Percentiles rank a stretch among this genome's conserved stretches.
These are phyloP conservation scores for Furcasterigmium sp. DNA, from an alignment of 2,329 filamentous ascomycete species.

Conservation along the genomic window DNA sequence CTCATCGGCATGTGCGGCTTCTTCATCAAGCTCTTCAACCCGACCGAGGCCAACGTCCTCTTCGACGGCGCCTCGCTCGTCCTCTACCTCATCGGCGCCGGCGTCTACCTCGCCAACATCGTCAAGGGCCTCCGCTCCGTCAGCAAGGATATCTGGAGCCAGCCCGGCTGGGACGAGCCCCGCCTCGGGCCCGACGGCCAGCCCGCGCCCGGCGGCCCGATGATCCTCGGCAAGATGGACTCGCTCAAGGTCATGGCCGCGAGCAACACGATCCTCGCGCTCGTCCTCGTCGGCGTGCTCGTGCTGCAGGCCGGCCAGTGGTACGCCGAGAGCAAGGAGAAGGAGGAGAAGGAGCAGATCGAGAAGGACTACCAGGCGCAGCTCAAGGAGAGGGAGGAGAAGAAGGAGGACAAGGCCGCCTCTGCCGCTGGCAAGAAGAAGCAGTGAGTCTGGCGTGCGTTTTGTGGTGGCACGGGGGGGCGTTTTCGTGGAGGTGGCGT, in stretches of 20 bases:
- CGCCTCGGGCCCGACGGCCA: constrained; percentile 8
- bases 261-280: constrained; percentile 91
- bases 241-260: constrained; percentile 85
- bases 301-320: constrained; percentile 95
- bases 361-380: constrained; percentile 37
- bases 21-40: constrained; percentile 90
- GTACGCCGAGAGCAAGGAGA: constrained; percentile 95
- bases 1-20: constrained; percentile 83
- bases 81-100: constrained; percentile 79
- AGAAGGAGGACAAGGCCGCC: no score
- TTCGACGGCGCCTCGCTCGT: constrained; percentile 83
- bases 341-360: constrained; percentile 67
- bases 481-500: no score
- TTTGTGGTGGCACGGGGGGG: no score
- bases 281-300: constrained; percentile 86
- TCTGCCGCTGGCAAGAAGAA: constrained; percentile 13
- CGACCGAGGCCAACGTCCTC: constrained; percentile 89
- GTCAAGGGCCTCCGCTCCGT: constrained; percentile 89
- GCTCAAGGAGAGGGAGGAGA: background rate
- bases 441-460: constrained; percentile 6
- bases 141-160: constrained; percentile 60
- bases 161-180: constrained; percentile 31
- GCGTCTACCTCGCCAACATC: constrained; percentile 94
- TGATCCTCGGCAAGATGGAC: constrained; percentile 77
- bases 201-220: constrained; percentile 58